Evolutionary conservation across 2,329 filamentous ascomycete species (phyloP).

Genomic region (Pseudogymnoascus sp.): DNA sequence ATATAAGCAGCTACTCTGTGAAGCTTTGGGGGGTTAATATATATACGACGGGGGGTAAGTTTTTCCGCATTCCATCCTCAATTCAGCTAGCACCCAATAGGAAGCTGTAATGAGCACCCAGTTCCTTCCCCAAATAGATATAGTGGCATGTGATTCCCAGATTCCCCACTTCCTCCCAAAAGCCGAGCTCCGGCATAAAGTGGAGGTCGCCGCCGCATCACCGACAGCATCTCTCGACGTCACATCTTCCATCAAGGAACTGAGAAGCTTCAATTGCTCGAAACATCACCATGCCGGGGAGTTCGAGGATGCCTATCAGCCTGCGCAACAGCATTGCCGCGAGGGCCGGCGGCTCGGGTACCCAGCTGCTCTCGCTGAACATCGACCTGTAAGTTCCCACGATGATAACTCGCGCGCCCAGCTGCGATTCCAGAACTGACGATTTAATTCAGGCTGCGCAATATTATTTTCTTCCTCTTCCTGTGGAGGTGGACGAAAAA

Average conservation of each 20-base stretch:
- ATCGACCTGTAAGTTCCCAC: constrained; percentile 54
- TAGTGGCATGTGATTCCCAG: constrained; percentile 7
- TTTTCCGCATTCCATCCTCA: not conserved
- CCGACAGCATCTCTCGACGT: not conserved
- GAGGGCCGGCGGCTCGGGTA: constrained; percentile 47
- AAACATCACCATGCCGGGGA: constrained; percentile 48
- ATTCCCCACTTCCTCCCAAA: not conserved
- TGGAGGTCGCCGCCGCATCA: not conserved
- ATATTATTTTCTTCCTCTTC: constrained; percentile 84
- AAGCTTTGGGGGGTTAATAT: not conserved
- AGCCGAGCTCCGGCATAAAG: not conserved
- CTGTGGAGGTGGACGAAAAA: constrained; percentile 74
- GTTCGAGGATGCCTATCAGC: constrained; percentile 62
- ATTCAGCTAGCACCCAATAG: not conserved
- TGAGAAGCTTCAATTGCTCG: not conserved
- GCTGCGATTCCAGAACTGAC: not conserved
- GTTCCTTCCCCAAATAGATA: not conserved
- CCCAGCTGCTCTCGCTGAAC: constrained; percentile 53
- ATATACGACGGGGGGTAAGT: not conserved
- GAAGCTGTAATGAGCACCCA: not conserved
- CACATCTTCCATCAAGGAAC: not conserved
- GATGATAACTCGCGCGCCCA: constrained; percentile 7
- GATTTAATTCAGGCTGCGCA: constrained; percentile 55
- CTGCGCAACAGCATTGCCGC: constrained; percentile 59
- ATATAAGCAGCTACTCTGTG: not conserved